Conservation (phyloP, 768 basidiomycete species). For the Cystoderma amianthinum region DNA sequence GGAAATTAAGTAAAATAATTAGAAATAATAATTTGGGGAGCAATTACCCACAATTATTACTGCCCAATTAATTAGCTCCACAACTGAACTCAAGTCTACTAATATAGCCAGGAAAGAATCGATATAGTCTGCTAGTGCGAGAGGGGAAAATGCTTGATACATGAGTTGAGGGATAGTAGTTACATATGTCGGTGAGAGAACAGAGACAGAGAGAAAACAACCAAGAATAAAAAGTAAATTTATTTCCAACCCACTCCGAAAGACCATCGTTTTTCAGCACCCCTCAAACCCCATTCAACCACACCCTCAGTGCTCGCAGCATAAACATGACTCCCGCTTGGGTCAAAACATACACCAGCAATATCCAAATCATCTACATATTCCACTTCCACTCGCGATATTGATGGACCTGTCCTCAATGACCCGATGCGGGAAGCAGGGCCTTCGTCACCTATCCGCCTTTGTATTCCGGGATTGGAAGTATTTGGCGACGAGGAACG, state of each 20-base stretch:
- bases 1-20: too few relatives aligned
- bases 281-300: constrained; percentile 72
- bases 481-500: constrained; percentile 28
- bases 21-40: too few relatives aligned
- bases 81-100: too few relatives aligned
- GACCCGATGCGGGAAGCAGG: constrained; percentile 8
- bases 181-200: too few relatives aligned
- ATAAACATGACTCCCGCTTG: constrained; percentile 59
- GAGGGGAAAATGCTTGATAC: too few relatives aligned
- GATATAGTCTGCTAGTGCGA: too few relatives aligned
- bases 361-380: constrained; percentile 42
- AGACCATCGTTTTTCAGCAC: constrained; percentile 74
- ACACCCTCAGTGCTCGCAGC: constrained; percentile 59
- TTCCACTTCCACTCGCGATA: constrained; percentile 2
- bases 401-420: constrained; percentile 8
- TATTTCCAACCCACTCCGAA: constrained; percentile 39
- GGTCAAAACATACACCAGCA: constrained; percentile 72
- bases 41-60: too few relatives aligned
- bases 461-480: constrained; percentile 1
- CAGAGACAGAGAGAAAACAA: background rate
- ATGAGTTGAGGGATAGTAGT: too few relatives aligned
- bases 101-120: too few relatives aligned
- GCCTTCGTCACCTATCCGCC: too few relatives aligned
- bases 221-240: background rate
- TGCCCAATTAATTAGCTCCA: too few relatives aligned